Base-by-base conservation (phyloP, 108 stramenopile species). In the Skeletonema tropicum region DNA sequence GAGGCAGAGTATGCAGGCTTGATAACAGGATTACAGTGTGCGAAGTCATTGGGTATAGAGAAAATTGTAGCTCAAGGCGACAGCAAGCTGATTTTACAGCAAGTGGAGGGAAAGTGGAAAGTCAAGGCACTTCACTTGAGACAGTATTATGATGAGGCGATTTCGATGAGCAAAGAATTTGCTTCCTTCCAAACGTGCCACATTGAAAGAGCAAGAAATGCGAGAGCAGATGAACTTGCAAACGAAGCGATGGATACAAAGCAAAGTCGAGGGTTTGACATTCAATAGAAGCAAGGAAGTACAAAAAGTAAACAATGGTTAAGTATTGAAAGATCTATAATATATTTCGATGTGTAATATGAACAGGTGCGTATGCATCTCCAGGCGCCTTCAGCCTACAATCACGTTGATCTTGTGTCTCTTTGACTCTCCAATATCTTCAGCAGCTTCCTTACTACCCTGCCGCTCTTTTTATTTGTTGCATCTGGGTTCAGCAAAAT, bases 151-250 rank as follows among this genome's bases (percentile, higher is more conserved):
- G 39, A 80, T 6, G 74, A 85, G 36, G 75, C 76, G 5, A 57
- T 67, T 19, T 60, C 74, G 5, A 8, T 90, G 38, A 78, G 59
- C 2, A 30, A 66, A 31, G 64, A 88, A 29, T 87, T 92, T 62
- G 71, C 83, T 42, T 76, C 72, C 10, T 90, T 86, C 82, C 48
- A 84, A 26, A 83, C 92, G 3, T 57, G 74, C 52, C 87, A 90
- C 36, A 90, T 92, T 62, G 77, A 71, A 45, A 74, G 95, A 29
- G 86, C 77, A 23, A 74, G 78, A 42, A 96, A 96, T 83, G 69
- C 63, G 38, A 83, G 92, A 30, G 95, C 95, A 3, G 95, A 96
- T 70, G 88, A 86, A 68, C 66, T 96, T 13, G 95, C 95, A 10
- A 93, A 91, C 58, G 74, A 84, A 66, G 95, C 95, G 17, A 93